Conservation (phyloP, 768 basidiomycete species). For the Tylopilus subfusipes region DNA sequence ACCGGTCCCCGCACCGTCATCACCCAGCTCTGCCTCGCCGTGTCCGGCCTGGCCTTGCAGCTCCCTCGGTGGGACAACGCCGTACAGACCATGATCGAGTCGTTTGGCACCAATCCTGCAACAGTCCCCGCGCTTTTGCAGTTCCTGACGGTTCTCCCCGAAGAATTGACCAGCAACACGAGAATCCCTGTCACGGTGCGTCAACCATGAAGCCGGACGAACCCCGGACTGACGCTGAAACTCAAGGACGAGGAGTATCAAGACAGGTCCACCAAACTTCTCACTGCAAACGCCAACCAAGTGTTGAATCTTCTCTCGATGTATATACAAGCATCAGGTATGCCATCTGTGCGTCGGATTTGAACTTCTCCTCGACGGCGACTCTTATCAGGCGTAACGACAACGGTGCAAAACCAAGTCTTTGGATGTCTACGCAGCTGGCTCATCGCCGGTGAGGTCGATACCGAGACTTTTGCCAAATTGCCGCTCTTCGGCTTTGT, state of each 20-base stretch:
- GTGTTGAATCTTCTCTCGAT: slow-evolving; percentile 77
- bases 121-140: slow-evolving; percentile 84
- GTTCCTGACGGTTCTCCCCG: slow-evolving; percentile 87
- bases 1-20: slow-evolving; percentile 79
- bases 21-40: slow-evolving; percentile 84
- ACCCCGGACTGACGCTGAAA: slow-evolving; percentile 9
- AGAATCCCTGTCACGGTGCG: slow-evolving; percentile 86
- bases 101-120: slow-evolving; percentile 78
- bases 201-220: slow-evolving; percentile 11
- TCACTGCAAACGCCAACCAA: slow-evolving; percentile 64
- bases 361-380: background rate
- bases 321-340: slow-evolving; percentile 88
- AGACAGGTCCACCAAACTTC: slow-evolving; percentile 55
- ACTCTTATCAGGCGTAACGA: slow-evolving; percentile 72
- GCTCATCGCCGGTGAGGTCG: slow-evolving; percentile 84
- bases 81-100: slow-evolving; percentile 76
- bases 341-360: slow-evolving; percentile 21
- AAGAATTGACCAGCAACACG: slow-evolving; percentile 80
- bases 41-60: slow-evolving; percentile 89
- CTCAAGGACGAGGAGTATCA: slow-evolving; percentile 71
- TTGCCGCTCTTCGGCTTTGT: slow-evolving; percentile 78
- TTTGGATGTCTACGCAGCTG: slow-evolving; percentile 85
- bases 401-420: slow-evolving; percentile 71
- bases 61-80: slow-evolving; percentile 81
- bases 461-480: slow-evolving; percentile 56